These are phyloP conservation scores for Microstegium vimineum DNA, from an alignment of 176 grass and related monocot genomes.

Conservation along the genomic window DNA sequence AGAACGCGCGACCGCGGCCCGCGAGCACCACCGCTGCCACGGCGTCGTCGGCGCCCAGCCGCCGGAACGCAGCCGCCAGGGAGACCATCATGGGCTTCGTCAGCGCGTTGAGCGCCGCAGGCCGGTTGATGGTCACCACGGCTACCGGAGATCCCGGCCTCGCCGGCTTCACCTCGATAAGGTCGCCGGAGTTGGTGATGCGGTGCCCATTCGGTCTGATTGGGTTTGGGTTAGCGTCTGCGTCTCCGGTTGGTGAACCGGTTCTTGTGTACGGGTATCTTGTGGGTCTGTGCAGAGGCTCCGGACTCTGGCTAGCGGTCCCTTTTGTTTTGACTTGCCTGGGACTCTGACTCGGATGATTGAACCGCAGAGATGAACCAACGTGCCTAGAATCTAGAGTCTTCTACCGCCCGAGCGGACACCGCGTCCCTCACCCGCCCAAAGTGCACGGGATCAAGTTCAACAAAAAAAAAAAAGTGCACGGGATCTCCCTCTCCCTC, in stretches of 20 bases:
- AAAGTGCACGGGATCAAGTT: too few species aligned
- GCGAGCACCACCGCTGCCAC: constrained; percentile 67
- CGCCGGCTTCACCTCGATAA: constrained; percentile 56
- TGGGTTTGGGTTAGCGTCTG: background rate
- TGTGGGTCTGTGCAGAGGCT: background rate
- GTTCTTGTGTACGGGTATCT: background rate
- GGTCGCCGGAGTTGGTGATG: constrained; percentile 41
- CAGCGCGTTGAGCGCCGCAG: constrained; percentile 82
- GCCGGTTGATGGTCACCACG: constrained; percentile 88
- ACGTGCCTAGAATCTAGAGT: too few species aligned
- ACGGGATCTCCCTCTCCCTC: too few species aligned
- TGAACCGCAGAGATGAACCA: too few species aligned
- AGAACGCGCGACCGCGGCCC: constrained; percentile 73
- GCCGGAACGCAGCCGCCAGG: constrained; percentile 56
- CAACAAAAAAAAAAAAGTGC: too few species aligned
- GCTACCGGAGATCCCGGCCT: constrained; percentile 47
- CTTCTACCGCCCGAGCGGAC: too few species aligned
- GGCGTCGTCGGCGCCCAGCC: constrained; percentile 51
- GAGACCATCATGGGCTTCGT: constrained; percentile 76
- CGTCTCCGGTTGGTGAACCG: constrained; percentile 22
- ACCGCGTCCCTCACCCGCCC: too few species aligned
- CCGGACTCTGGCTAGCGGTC: background rate
- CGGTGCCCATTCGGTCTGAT: constrained; percentile 16
- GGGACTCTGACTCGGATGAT: too few species aligned
- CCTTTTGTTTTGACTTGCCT: background rate